Evolutionary conservation across 2,329 filamentous ascomycete genomes (phyloP).

Genomic region (Fusarium camptoceras): DNA sequence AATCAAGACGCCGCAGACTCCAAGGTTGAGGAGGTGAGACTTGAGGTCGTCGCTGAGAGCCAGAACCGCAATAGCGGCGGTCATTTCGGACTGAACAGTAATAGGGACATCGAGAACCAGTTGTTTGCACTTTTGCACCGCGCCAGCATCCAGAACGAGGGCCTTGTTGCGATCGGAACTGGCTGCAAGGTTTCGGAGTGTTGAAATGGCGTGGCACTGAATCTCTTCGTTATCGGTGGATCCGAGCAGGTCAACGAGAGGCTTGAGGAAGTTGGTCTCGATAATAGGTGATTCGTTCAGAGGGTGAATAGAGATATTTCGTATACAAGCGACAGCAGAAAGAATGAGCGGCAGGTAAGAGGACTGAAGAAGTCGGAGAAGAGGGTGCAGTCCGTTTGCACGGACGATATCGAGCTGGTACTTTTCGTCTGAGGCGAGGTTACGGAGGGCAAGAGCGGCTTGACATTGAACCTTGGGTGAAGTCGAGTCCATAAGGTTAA

Average conservation of each 20-base stretch:
- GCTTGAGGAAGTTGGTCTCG: slow-evolving; percentile 94
- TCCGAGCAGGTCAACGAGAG: slow-evolving; percentile 90
- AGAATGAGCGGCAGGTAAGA: slow-evolving; percentile 96
- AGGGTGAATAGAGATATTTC: slow-evolving; percentile 98
- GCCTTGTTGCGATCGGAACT: slow-evolving; percentile 99
- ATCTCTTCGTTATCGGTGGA: slow-evolving; percentile 99
- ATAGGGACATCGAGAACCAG: slow-evolving; percentile 92
- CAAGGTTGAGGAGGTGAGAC: slow-evolving; percentile 86
- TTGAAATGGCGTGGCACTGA: slow-evolving; percentile 98
- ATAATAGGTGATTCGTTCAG: slow-evolving; percentile 99
- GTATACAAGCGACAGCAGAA: slow-evolving; percentile 96
- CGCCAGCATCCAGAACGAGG: slow-evolving; percentile 94
- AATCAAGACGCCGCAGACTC: slow-evolving; percentile 96
- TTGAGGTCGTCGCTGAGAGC: slow-evolving; percentile 97
- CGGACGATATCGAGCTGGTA: slow-evolving; percentile 98
- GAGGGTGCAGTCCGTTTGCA: slow-evolving; percentile 83
- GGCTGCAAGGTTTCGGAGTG: slow-evolving; percentile 91
- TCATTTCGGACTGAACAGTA: slow-evolving; percentile 98
- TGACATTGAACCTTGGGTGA: slow-evolving; percentile 99
- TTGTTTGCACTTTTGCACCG: slow-evolving; percentile 98
- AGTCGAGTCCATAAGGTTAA: slow-evolving; percentile 96
- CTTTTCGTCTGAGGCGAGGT: slow-evolving; percentile 96
- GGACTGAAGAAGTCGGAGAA: slow-evolving; percentile 91
- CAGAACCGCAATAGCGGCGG: slow-evolving; percentile 96
- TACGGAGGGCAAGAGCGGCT: slow-evolving; percentile 91